Base-by-base conservation (phyloP, 768 basidiomycete genomes). In the Guyanaporus albipodus region DNA sequence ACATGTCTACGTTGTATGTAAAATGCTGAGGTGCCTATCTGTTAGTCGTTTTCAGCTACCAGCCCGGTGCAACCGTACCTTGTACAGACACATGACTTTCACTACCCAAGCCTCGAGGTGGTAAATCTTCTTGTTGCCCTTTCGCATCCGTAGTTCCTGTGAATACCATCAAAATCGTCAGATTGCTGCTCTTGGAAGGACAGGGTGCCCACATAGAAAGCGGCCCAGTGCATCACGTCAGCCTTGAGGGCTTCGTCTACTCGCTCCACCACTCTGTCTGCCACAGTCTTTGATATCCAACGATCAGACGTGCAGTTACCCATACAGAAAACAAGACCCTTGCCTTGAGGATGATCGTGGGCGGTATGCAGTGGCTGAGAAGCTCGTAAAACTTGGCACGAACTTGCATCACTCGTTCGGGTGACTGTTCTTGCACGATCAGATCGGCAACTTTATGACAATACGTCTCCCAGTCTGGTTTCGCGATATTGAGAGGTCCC, bases 401-500 rank as follows among this genome's bases (percentile, higher is more conserved):
- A 15, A 99, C 89, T 67, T 92, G 90, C 80, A 96, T 86, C 39
- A 98, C 82, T 48, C 83, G 80, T 44, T 84, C 80, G 17, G 96
- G 92, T 23, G 83, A 81, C 68, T 99, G 96, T 58, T 96, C 91
- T 50, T 80, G 75, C 15, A 97, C 71, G 52, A 99, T 93, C 59
- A 89, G 70, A 64, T 94, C 91, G 12, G 87, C 93, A 10, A 97
- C 84, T 63, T 92, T 91, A 55, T 84, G 75, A 56, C 94, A 96
- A 63, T 96, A 99, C 10, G 87, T 89, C 67, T 99, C 96, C 96
- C 96, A 99, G 61, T 99, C 96, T n/a, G 96, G 93, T 67, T 97
- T 93, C 12, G 93, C 91, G 46, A 95, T 91, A 27, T 78, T 75
- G 46, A 92, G 68, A 31, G 86, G 70, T 26, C 88, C 87, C 5